Evolutionary conservation across 2,329 filamentous ascomycete genomes (phyloP), one percentile per base, ranked within the genome.

Genomic region (Macrophomina tecta): DNA sequence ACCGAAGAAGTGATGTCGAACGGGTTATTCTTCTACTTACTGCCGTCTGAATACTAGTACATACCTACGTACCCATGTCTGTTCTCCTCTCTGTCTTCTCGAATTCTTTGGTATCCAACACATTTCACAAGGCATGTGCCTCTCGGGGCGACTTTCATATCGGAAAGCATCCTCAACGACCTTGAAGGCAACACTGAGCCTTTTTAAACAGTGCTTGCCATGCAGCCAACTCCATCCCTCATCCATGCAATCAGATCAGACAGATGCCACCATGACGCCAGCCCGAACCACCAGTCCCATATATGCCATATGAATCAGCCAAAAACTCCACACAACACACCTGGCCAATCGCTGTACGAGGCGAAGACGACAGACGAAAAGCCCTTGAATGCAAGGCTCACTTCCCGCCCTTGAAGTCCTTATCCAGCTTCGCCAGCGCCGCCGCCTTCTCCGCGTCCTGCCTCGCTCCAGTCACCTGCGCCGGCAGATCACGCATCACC

Each of bases 401-500:
- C 58, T 67, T 67, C 30, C 45, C 45, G 46, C 46, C 58, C 62
- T 69, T 67, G 65, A 80, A 79, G 16, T 71, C 74, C 58, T 75
- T 73, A 68, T 83, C 82, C n/a, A 83, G 68, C 71, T 82, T 83
- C 63, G 78, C 81, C 64, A 83, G 68, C 55, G 81, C 81, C 64
- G 82, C 81, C 9, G 77, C 78, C 67, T 81, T 79, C 68, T 82
- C 80, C 58, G 78, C 77, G 67, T 82, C 80, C 60, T 72, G 73
- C 53, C 76, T 72, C 32, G 78, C 73, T 2, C 78, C 80, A 46
- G 75, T 73, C 45, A 75, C 70, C 11, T 77, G 75, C 11, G 77
- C 69, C 16, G 82, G 82, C 64, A 83, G 64, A 67, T 82, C 81
- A 18, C 79, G 76, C 73, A 84, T 75, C 1, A 82, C 81, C 66